phyloP scores from a whole-genome alignment of 2,329 filamentous ascomycete species.

The Diaporthe capsici region DNA sequence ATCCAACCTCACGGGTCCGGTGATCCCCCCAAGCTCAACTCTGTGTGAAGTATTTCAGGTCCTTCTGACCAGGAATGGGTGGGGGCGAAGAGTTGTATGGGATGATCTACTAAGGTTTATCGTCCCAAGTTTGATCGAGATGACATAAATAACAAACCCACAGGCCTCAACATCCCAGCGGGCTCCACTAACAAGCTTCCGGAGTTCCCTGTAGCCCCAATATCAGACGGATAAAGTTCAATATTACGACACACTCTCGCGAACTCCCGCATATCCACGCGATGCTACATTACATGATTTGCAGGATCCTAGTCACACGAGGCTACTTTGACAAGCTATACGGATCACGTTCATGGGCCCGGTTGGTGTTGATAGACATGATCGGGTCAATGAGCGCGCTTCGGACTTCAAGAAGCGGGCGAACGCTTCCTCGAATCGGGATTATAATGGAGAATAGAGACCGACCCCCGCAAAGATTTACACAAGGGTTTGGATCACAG shows the following conservation, averaged over 20 bases:
- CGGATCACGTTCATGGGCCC: background rate
- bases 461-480: background rate
- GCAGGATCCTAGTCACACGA: background rate
- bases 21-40: background rate
- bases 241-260: background rate
- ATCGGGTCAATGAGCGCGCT: background rate
- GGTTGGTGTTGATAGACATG: background rate
- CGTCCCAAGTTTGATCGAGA: background rate
- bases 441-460: background rate
- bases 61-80: background rate
- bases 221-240: background rate
- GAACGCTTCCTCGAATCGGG: background rate
- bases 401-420: background rate
- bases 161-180: background rate
- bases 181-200: background rate
- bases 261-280: background rate
- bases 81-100: background rate
- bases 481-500: background rate
- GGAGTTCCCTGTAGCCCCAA: background rate
- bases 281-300: background rate
- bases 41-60: background rate
- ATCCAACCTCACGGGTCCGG: background rate
- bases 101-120: background rate
- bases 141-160: background rate
- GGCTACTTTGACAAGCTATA: background rate